Percentiles rank a stretch among this genome's conserved stretches.
Evolutionary conservation across 257 asterid genomes (phyloP).

Genomic region (Solanum gandarillasii): DNA sequence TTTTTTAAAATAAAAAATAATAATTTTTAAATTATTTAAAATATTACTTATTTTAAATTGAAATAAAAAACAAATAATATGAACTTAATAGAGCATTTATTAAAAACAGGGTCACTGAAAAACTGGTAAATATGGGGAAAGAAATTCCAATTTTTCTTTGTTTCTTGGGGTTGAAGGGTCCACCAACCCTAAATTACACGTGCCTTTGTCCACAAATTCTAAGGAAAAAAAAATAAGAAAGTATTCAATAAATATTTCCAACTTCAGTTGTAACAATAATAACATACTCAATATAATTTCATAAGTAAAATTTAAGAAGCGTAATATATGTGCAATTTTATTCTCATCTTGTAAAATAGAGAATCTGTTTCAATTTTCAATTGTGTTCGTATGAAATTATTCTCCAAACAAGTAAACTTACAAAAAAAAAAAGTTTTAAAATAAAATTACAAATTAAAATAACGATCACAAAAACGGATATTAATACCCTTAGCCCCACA

Average conservation of each 20-base stretch:
- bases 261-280: neutral
- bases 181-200: neutral
- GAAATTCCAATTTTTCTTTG: neutral
- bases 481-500: neutral
- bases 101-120: neutral
- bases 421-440: neutral
- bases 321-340: no score
- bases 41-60: no score
- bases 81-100: neutral
- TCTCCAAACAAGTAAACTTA: neutral
- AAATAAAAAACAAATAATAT: neutral
- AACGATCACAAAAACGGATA: neutral
- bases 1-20: no score
- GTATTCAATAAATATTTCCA: neutral
- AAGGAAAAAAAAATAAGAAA: neutral
- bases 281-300: no score
- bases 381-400: neutral
- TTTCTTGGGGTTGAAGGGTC: neutral
- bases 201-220: neutral
- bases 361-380: neutral
- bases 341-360: neutral
- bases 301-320: rapidly evolving
- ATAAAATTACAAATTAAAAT: neutral
- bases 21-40: no score
- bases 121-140: neutral